Evolutionary conservation across 352 stramenopile species (phyloP).

Genomic region (Halophytophthora batemanensis): DNA sequence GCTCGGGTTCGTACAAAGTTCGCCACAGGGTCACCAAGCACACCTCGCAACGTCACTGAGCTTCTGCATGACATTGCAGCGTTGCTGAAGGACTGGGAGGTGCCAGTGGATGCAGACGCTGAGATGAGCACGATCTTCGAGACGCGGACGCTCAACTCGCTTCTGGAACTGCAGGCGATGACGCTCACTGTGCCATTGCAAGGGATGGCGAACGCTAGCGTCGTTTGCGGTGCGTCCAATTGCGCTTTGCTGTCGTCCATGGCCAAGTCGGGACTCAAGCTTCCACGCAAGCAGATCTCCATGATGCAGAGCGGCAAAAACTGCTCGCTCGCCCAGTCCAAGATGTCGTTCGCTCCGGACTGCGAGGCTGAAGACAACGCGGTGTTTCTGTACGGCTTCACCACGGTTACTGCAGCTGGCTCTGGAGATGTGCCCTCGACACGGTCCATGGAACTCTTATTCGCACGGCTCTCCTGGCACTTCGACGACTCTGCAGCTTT

Average conservation of each 20-base stretch:
- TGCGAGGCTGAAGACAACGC: slow-evolving; percentile 11
- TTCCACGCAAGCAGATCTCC: slow-evolving; percentile 30
- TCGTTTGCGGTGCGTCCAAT: slow-evolving; percentile 21
- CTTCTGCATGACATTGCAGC: slow-evolving; percentile 16
- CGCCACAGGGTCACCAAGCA: background rate
- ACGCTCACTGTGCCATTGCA: slow-evolving; percentile 23
- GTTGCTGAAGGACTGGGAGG: slow-evolving; percentile 4
- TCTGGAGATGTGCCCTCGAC: background rate
- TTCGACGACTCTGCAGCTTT: slow-evolving; percentile 21
- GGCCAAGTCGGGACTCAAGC: background rate
- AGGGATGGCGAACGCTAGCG: slow-evolving; percentile 8
- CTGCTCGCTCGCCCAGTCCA: slow-evolving; percentile 6
- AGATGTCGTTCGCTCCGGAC: background rate
- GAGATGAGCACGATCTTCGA: slow-evolving; percentile 25
- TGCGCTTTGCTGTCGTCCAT: slow-evolving; percentile 23
- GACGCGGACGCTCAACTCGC: slow-evolving; percentile 15
- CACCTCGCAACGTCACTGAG: slow-evolving; percentile 7
- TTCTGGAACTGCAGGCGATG: slow-evolving; percentile 28
- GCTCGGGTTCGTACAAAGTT: background rate
- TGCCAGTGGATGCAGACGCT: slow-evolving; percentile 15
- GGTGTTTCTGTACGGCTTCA: slow-evolving; percentile 41
- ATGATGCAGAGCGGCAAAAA: slow-evolving; percentile 19
- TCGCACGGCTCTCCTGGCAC: slow-evolving; percentile 39
- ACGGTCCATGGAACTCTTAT: slow-evolving; percentile 27
- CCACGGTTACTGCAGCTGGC: slow-evolving; percentile 11